phyloP scores from a whole-genome alignment of 1,139 yeast genomes.

The Debaryomyces coudertii region DNA sequence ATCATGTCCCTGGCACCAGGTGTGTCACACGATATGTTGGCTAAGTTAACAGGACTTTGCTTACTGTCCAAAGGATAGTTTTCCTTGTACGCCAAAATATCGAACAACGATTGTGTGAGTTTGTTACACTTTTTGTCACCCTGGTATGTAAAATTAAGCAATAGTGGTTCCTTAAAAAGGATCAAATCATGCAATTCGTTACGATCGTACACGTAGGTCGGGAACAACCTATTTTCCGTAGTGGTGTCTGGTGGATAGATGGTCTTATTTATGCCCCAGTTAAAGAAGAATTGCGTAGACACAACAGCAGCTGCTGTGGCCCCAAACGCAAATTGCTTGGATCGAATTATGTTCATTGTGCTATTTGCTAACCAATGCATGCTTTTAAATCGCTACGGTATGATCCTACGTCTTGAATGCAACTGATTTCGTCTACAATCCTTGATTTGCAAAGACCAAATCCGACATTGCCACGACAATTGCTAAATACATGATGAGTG shows the following conservation, averaged over 20 bases:
- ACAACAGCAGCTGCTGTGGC: constrained; percentile 14
- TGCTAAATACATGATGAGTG: background rate
- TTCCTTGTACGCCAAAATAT: constrained; percentile 54
- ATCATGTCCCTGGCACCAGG: constrained; percentile 62
- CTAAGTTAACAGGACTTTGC: constrained; percentile 53
- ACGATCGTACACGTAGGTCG: constrained; percentile 46
- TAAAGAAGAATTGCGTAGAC: constrained; percentile 13
- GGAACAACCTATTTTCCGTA: constrained; percentile 45
- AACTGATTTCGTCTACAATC: background rate
- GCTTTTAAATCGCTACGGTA: background rate
- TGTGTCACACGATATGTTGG: constrained; percentile 71
- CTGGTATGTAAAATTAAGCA: constrained; percentile 71
- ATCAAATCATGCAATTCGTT: constrained; percentile 60
- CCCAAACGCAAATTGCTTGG: constrained; percentile 12
- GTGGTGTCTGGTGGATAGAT: constrained; percentile 47
- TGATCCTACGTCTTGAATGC: background rate
- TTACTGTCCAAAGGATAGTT: constrained; percentile 41
- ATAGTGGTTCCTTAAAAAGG: constrained; percentile 59
- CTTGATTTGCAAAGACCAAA: background rate
- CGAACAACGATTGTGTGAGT: constrained; percentile 65
- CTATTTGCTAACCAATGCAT: constrained; percentile 8
- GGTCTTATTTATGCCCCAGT: constrained; percentile 19
- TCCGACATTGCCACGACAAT: constrained; percentile 1
- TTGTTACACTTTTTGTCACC: constrained; percentile 66
- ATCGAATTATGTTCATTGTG: constrained; percentile 5